phyloP scores from a whole-genome alignment of 495 filamentous ascomycete genomes.

The Talaromyces ruber region DNA sequence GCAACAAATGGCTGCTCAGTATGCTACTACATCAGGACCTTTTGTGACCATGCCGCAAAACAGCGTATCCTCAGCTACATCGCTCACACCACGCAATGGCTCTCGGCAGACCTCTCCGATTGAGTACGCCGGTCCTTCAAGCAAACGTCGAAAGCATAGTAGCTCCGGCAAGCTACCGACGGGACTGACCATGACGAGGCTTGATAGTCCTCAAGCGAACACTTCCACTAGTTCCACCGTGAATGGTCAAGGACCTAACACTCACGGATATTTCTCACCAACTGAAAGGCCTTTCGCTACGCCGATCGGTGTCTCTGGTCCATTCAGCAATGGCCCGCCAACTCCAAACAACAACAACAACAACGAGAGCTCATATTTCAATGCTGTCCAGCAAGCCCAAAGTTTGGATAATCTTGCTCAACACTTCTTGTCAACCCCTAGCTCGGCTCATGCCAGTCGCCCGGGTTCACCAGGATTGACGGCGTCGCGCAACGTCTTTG shows the following conservation, averaged over 20 bases:
- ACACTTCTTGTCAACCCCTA: conserved; percentile 56
- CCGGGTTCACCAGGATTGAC: conserved; percentile 29
- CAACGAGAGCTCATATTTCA: conserved; percentile 41
- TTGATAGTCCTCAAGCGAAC: conserved; percentile 45
- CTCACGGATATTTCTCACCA: conserved; percentile 35
- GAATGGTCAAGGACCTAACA: conserved; percentile 22
- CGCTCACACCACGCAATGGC: conserved; percentile 51
- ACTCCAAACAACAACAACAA: conserved; percentile 54
- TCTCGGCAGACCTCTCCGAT: conserved; percentile 66
- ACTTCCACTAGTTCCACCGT: conserved; percentile 17
- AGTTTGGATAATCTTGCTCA: conserved; percentile 50
- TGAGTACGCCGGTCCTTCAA: conserved; percentile 47
- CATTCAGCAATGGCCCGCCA: conserved; percentile 51
- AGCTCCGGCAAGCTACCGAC: conserved; percentile 56
- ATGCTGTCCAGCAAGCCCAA: conserved; percentile 35
- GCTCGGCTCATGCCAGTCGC: conserved; percentile 50
- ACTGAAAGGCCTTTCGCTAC: conserved; percentile 38
- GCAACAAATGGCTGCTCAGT: conserved; percentile 38
- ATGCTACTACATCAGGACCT: conserved; percentile 25
- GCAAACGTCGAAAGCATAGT: conserved; percentile 71
- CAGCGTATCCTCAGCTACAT: conserved; percentile 35
- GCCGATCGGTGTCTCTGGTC: conserved; percentile 35
- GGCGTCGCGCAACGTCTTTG: conserved; percentile 36
- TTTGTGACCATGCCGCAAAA: conserved; percentile 26
- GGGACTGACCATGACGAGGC: conserved; percentile 69